Conservation (phyloP, 140 eudicot species). For the Bidens hawaiensis region DNA sequence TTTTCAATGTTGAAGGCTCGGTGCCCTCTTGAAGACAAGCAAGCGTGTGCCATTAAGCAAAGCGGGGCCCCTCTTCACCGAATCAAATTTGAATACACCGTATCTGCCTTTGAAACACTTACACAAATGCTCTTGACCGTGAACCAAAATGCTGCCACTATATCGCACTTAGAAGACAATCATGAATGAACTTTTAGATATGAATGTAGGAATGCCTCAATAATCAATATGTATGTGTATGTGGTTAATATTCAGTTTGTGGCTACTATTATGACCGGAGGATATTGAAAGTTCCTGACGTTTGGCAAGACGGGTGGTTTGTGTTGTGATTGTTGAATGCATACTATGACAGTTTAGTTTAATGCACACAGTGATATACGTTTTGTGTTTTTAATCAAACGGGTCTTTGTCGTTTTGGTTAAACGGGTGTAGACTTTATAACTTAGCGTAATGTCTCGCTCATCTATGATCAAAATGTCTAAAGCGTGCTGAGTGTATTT, state of each 20-base stretch:
- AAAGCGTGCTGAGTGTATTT: too few relatives aligned
- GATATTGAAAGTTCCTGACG: slow-evolving; percentile 8
- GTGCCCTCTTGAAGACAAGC: slow-evolving; percentile 95
- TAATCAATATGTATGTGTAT: slow-evolving; percentile 6
- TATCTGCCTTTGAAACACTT: slow-evolving; percentile 92
- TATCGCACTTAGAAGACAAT: not conserved
- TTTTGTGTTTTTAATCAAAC: too few relatives aligned
- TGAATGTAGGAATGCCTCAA: slow-evolving; percentile 14
- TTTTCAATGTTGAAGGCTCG: slow-evolving; percentile 95
- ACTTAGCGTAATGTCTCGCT: too few relatives aligned
- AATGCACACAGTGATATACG: not conserved
- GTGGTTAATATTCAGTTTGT: slow-evolving; percentile 1
- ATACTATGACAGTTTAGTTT: not conserved
- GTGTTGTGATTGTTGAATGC: not conserved
- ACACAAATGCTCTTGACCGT: slow-evolving; percentile 66
- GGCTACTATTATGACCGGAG: not conserved
- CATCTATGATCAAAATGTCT: too few relatives aligned
- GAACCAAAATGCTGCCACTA: not conserved
- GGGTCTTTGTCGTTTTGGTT: not conserved
- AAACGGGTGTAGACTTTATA: not conserved
- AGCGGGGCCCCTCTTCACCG: slow-evolving; percentile 97
- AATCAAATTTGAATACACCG: slow-evolving; percentile 86
- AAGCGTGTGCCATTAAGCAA: slow-evolving; percentile 97
- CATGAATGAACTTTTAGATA: not conserved
- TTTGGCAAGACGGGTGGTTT: not conserved